A percentile compares a stretch with the other conserved stretches of the same genome.
Evolutionary conservation across 2,329 filamentous ascomycete species (phyloP).

Genomic region (Sarocladiaceae sp.): DNA sequence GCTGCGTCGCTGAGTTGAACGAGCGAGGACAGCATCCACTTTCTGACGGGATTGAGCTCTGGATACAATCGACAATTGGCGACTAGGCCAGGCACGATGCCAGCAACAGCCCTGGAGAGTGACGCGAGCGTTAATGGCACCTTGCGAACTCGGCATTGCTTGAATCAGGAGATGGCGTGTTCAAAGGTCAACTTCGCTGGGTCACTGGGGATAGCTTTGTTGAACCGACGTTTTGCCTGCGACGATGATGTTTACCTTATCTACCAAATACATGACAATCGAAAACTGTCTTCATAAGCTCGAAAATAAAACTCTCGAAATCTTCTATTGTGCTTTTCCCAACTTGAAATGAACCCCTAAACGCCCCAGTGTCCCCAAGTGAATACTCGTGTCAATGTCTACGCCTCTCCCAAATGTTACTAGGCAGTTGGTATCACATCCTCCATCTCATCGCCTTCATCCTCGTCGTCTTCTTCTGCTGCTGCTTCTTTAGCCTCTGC

Average conservation of each 20-base stretch:
- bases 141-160: no score
- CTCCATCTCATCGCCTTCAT: slow-evolving; percentile 69
- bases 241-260: not conserved
- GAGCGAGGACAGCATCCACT: not conserved
- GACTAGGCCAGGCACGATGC: no score
- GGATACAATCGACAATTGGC: no score
- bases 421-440: slow-evolving; percentile 49
- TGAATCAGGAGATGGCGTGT: not conserved
- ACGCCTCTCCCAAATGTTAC: no score
- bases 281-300: not conserved
- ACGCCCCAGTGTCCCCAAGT: no score
- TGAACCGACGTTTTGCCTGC: slow-evolving; percentile 8
- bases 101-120: no score
- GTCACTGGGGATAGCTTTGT: not conserved
- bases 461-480: slow-evolving; percentile 57
- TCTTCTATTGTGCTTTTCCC: no score
- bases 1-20: not conserved
- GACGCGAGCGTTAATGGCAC: no score
- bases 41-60: not conserved
- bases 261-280: no score
- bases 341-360: not conserved
- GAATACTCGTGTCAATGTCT: not conserved
- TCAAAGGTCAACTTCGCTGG: not conserved
- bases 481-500: slow-evolving; percentile 44
- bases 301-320: not conserved